Conservation (phyloP, 2,329 filamentous ascomycete species). For the Colletotrichum godetiae region DNA sequence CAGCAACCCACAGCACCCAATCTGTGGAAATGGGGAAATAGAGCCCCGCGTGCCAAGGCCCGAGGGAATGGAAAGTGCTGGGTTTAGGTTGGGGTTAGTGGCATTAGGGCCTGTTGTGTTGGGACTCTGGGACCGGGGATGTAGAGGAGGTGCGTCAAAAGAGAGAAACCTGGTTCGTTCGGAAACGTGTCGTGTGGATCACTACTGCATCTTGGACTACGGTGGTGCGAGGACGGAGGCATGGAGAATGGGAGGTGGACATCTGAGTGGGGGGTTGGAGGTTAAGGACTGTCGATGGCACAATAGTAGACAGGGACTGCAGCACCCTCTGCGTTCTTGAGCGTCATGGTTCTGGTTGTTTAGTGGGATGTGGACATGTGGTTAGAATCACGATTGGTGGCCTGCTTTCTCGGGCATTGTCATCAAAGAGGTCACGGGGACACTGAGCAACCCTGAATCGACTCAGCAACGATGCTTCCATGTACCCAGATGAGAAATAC, state of each 20-base stretch:
- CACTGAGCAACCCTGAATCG: neutral
- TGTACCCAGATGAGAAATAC: neutral
- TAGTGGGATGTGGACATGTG: neutral
- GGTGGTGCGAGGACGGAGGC: neutral
- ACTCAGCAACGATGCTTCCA: neutral
- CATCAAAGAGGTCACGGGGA: neutral
- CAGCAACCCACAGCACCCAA: neutral
- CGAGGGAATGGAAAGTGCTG: constrained; percentile 34
- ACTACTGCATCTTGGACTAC: neutral
- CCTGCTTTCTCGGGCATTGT: neutral
- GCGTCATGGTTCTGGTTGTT: neutral
- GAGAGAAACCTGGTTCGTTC: constrained; percentile 19
- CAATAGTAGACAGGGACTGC: neutral
- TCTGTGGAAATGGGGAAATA: constrained; percentile 12
- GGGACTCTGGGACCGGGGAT: constrained; percentile 5
- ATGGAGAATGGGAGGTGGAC: too few species aligned
- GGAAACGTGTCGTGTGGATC: constrained; percentile 18
- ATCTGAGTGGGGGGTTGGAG: neutral
- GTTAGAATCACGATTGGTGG: neutral
- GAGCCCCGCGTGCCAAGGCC: constrained; percentile 35
- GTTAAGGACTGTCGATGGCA: neutral
- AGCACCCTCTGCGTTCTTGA: neutral
- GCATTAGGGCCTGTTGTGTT: constrained; percentile 13
- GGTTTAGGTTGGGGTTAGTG: constrained; percentile 15
- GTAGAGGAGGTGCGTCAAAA: constrained; percentile 11